Conservation (phyloP, 148 eudicot genomes). For the Hydrangea macrophylla region DNA sequence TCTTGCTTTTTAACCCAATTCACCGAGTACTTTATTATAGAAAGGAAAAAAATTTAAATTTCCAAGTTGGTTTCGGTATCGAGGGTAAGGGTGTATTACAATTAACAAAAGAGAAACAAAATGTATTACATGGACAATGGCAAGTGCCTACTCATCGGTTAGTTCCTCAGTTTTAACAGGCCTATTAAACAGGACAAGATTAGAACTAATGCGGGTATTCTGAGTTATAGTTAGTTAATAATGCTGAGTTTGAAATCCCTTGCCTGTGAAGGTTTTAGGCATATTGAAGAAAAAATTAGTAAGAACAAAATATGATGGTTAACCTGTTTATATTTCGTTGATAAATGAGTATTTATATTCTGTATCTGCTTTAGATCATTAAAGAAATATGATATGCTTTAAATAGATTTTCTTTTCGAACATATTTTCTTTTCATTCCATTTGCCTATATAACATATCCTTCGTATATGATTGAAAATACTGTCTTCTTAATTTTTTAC, state of each 20-base stretch:
- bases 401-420: not conserved
- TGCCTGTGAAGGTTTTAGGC: not conserved
- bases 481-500: not conserved
- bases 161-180: not conserved
- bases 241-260: not conserved
- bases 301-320: not conserved
- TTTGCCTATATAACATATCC: too few species aligned
- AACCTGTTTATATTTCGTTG: not conserved
- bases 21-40: too few species aligned
- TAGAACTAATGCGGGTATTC: too few species aligned
- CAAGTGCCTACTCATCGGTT: too few species aligned
- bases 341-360: too few species aligned
- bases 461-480: not conserved
- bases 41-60: too few species aligned
- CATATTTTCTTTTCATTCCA: not conserved
- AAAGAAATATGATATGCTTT: not conserved
- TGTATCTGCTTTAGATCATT: conserved; percentile 2
- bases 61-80: too few species aligned
- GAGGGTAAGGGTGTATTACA: too few species aligned
- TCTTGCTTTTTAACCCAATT: not conserved
- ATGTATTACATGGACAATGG: too few species aligned
- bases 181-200: not conserved
- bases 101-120: too few species aligned
- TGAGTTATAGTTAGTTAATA: not conserved
- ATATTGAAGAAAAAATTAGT: not conserved